Conservation (phyloP, 1,139 yeast species). For the Candida buenavistaensis region DNA sequence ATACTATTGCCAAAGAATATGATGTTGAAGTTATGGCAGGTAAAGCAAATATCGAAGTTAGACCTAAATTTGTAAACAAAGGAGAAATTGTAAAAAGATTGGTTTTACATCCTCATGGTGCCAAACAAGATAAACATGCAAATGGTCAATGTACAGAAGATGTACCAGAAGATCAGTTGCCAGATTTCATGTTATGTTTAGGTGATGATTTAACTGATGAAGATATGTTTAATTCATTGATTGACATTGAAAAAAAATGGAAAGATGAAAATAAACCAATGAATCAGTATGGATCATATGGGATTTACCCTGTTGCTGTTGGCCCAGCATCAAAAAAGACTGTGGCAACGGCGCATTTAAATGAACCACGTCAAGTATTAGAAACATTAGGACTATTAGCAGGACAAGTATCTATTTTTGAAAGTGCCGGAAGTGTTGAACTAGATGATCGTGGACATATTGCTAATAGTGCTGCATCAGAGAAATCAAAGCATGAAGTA, state of each 20-base stretch:
- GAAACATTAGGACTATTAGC: slow-evolving; percentile 81
- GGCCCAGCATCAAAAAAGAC: slow-evolving; percentile 94
- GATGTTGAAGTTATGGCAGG: slow-evolving; percentile 93
- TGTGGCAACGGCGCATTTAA: slow-evolving; percentile 82
- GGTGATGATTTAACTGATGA: slow-evolving; percentile 98
- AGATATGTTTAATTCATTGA: slow-evolving; percentile 86
- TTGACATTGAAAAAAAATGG: slow-evolving; percentile 57
- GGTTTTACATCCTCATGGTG: slow-evolving; percentile 62
- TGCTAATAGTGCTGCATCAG: slow-evolving; percentile 46
- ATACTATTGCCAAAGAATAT: slow-evolving; percentile 60
- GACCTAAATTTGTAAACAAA: slow-evolving; percentile 91
- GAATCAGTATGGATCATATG: slow-evolving; percentile 53
- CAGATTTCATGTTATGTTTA: slow-evolving; percentile 83
- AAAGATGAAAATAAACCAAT: slow-evolving; percentile 32
- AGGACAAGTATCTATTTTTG: slow-evolving; percentile 73
- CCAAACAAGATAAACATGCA: slow-evolving; percentile 31
- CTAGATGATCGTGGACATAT: slow-evolving; percentile 75
- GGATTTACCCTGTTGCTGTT: slow-evolving; percentile 85
- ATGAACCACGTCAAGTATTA: slow-evolving; percentile 82
- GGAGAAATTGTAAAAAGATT: slow-evolving; percentile 92
- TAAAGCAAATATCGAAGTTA: slow-evolving; percentile 93
- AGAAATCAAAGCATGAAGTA: slow-evolving; percentile 39
- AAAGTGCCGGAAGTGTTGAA: slow-evolving; percentile 72
- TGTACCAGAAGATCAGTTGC: slow-evolving; percentile 49
- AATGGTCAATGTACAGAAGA: slow-evolving; percentile 9